phyloP scores from a whole-genome alignment of 2,329 filamentous ascomycete genomes.

The Lizonia empirigonia region DNA sequence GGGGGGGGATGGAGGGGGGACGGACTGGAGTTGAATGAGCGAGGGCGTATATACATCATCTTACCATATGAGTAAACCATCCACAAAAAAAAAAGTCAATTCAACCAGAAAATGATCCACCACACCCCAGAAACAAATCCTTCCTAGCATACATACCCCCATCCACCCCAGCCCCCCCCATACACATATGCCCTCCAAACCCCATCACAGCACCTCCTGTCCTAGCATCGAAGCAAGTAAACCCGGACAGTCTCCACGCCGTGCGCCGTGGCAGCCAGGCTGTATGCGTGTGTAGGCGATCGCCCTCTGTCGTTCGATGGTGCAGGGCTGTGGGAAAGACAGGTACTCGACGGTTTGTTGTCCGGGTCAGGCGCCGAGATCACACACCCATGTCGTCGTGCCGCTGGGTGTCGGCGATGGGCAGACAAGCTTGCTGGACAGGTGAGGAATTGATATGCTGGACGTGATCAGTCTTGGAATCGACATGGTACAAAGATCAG shows the following conservation, averaged over 20 bases:
- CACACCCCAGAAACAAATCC: background rate
- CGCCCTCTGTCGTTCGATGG: constrained; percentile 1
- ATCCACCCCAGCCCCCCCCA: background rate
- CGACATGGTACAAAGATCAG: background rate
- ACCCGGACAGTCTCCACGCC: background rate
- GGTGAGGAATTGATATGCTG: background rate
- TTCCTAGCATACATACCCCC: background rate
- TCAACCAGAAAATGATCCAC: no score
- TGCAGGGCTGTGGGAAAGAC: background rate
- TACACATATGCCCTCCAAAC: constrained; percentile 6
- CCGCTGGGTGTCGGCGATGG: background rate
- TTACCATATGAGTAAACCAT: background rate
- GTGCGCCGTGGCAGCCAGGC: background rate
- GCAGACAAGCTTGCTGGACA: constrained; percentile 1
- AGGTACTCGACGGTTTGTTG: background rate
- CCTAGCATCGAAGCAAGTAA: background rate
- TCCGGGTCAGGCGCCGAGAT: constrained; percentile 10
- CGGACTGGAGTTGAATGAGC: background rate
- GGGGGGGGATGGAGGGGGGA: background rate
- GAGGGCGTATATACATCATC: constrained; percentile 6
- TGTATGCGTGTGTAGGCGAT: constrained; percentile 3
- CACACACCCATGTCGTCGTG: background rate
- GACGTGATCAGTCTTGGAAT: background rate
- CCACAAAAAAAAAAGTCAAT: no score
- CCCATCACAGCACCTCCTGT: background rate